Conservation (phyloP, 2,329 filamentous ascomycete genomes). For the Emergomyces pasteurianus region DNA sequence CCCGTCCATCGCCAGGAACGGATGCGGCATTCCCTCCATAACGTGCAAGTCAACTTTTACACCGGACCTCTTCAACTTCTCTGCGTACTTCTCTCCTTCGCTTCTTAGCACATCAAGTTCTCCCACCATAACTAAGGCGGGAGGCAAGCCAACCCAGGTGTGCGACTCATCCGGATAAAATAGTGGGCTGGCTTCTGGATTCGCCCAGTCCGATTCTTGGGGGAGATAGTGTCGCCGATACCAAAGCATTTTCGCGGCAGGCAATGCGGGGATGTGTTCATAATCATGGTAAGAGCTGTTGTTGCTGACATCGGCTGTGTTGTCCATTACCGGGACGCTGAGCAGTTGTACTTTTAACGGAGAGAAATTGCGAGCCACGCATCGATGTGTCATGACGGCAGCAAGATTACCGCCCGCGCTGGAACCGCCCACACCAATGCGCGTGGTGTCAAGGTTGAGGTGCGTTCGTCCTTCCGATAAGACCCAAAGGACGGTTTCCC, state of each 20-base stretch:
- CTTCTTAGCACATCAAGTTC: constrained; percentile 46
- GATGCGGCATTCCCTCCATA: constrained; percentile 46
- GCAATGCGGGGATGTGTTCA: constrained; percentile 40
- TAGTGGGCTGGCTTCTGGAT: constrained; percentile 44
- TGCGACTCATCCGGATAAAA: constrained; percentile 34
- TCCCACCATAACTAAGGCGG: constrained; percentile 42
- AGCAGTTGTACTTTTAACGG: constrained; percentile 41
- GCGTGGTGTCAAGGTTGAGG: constrained; percentile 29
- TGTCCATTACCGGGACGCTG: constrained; percentile 47
- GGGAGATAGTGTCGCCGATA: constrained; percentile 48
- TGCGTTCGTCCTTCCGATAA: constrained; percentile 13
- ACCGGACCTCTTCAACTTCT: constrained; percentile 36
- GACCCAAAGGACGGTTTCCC: constrained; percentile 43
- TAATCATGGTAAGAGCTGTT: constrained; percentile 41
- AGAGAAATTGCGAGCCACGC: constrained; percentile 26
- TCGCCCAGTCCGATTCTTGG: constrained; percentile 31
- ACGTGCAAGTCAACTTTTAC: constrained; percentile 38
- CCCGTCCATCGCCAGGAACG: constrained; percentile 48
- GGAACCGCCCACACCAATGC: constrained; percentile 34
- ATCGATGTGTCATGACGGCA: constrained; percentile 42
- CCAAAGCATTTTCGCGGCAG: constrained; percentile 49
- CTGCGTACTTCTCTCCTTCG: constrained; percentile 42
- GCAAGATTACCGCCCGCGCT: constrained; percentile 44
- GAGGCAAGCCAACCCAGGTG: constrained; percentile 38
- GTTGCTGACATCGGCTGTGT: constrained; percentile 38